A percentile compares a stretch with the other conserved stretches of the same genome.
phyloP scores from a whole-genome alignment of 2,329 filamentous ascomycete genomes.

The Coniella vitis region DNA sequence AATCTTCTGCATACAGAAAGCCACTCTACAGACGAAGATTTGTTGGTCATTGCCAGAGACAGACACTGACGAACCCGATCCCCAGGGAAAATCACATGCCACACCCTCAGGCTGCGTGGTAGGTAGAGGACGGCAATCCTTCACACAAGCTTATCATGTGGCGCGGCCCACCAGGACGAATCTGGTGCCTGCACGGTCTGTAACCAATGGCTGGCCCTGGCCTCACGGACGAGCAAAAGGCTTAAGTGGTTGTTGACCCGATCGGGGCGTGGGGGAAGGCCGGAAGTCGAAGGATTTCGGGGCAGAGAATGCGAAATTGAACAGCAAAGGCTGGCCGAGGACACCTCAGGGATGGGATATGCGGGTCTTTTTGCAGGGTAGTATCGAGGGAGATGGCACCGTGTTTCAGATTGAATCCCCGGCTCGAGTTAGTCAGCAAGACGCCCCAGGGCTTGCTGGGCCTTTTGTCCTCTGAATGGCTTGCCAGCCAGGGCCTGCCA shows the following conservation, averaged over 20 bases:
- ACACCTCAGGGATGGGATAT: constrained; percentile 5
- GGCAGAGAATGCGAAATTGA: neutral
- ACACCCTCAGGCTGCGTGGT: neutral
- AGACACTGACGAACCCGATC: no score
- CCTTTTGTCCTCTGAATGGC: neutral
- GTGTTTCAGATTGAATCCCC: constrained; percentile 15
- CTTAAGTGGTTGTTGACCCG: neutral
- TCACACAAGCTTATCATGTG: neutral
- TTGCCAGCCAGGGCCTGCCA: no score
- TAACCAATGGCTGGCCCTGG: no score
- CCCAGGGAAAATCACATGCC: neutral
- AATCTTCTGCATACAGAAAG: no score
- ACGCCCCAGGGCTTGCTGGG: no score
- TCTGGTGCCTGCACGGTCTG: no score
- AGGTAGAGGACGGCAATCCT: neutral
- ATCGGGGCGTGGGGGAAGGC: neutral
- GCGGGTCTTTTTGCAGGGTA: constrained; percentile 10
- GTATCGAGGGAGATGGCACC: constrained; percentile 13
- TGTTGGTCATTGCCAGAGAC: no score
- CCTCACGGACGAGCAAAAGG: neutral
- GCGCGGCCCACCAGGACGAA: neutral
- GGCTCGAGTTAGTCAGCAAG: constrained; percentile 8
- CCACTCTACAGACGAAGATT: no score
- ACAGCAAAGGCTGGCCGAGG: neutral
- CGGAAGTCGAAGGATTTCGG: neutral